These are phyloP conservation scores for Candida caryicola DNA, from an alignment of 805 yeast genomes.

Conservation along the genomic window DNA sequence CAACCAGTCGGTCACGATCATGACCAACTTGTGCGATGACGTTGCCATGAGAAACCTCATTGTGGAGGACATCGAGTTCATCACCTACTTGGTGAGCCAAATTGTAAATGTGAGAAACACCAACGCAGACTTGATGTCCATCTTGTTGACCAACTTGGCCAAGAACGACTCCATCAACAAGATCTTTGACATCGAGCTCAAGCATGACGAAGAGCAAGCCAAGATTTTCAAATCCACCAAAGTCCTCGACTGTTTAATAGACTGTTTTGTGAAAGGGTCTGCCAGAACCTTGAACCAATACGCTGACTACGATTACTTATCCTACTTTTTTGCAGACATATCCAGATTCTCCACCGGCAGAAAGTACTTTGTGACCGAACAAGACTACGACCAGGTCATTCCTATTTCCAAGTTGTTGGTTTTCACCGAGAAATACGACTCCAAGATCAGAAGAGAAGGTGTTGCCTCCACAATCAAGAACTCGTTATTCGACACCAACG, in stretches of 20 bases:
- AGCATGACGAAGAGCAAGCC: slow-evolving; percentile 37
- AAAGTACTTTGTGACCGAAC: slow-evolving; percentile 69
- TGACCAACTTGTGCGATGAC: slow-evolving; percentile 82
- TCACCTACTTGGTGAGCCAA: slow-evolving; percentile 45
- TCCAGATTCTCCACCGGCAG: slow-evolving; percentile 77
- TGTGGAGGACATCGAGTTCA: slow-evolving; percentile 60
- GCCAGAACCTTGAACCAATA: slow-evolving; percentile 67
- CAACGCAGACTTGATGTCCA: slow-evolving; percentile 79
- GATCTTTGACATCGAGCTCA: slow-evolving; percentile 41
- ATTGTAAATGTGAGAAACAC: slow-evolving; percentile 55
- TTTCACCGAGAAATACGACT: slow-evolving; percentile 77
- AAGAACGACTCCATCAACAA: slow-evolving; percentile 64
- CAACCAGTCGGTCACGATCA: slow-evolving; percentile 68
- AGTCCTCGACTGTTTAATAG: slow-evolving; percentile 79
- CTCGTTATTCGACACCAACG: slow-evolving; percentile 72
- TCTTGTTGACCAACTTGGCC: slow-evolving; percentile 81
- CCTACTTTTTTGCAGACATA: slow-evolving; percentile 86
- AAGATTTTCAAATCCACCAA: slow-evolving; percentile 51
- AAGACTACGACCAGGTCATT: slow-evolving; percentile 68
- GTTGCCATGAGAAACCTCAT: slow-evolving; percentile 58
- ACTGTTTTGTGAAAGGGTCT: slow-evolving; percentile 82
- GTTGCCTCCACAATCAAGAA: slow-evolving; percentile 91
- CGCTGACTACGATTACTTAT: slow-evolving; percentile 77
- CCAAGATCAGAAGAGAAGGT: slow-evolving; percentile 82
- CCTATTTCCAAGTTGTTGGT: slow-evolving; percentile 80